Base-by-base conservation (phyloP, 129 eudicot species). In the Artemisia tridentata region DNA sequence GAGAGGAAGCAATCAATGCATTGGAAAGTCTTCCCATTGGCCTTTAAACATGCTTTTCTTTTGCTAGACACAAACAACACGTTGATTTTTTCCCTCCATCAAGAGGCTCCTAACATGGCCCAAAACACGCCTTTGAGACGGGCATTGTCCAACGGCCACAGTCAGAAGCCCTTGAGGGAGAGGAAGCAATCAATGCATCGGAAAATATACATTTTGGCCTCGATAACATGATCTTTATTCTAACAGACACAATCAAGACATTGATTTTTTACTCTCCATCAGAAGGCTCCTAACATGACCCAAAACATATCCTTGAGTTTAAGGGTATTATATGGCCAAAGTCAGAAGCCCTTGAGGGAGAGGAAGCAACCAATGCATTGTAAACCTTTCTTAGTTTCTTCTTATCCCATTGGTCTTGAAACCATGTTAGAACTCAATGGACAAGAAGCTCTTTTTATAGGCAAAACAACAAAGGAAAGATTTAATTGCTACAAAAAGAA, bases 311-410 rank as follows among this genome's bases (percentile, higher is more conserved):
- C 71, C 67, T 65, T 31, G 9, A 17, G 12, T 18, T 18, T 46
- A 27, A 31, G 57, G 58, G 16, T 18, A 41, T 17, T 55, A 11
- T 4, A 48, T 25, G 8, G 63, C 53, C 54, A 50, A 29, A 49
- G 19, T 56, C 46, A 72, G 65, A 79, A 72, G 78, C 75, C 78
- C 78, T 78, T 78, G 82, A 78, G 78, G 82, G 82, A 78, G 82
- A 79, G 57, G 63, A 68, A 79, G 29, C 48, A 66, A 58, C 54
- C 78, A 58, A 50, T 72, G 82, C 70, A 14, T 79, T 34, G 74
- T 45, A n/a, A 51, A 46, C n/a, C 31, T 45, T 34, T 49, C 16
- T 46, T 8, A 8, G 11, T 45, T 58, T 58, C 50, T 60, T 71
- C 34, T 16, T 29, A 48, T 67, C 52, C 10, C 48, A 82, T 77